Evolutionary conservation across 1,139 yeast species (phyloP).

Genomic region (Sporopachydermia cereana): DNA sequence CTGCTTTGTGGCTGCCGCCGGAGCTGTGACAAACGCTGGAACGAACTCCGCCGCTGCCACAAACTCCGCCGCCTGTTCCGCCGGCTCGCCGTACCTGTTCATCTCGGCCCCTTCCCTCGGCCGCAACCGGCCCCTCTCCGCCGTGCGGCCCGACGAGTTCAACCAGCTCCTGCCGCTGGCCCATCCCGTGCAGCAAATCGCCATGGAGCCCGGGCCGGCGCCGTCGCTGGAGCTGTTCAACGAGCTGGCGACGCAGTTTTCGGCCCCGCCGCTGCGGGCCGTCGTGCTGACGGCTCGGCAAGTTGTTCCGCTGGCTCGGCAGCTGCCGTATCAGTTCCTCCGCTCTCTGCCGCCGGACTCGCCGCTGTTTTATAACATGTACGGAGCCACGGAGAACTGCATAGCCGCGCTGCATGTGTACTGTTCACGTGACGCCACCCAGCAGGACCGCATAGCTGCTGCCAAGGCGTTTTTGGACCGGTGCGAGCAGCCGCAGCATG

Average conservation of each 20-base stretch:
- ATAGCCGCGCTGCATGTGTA: conserved; percentile 66
- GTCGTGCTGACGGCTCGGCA: conserved; percentile 79
- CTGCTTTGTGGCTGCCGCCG: conserved; percentile 8
- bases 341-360: conserved; percentile 56
- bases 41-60: conserved; percentile 6
- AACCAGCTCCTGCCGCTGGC: conserved; percentile 75
- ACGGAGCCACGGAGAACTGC: conserved; percentile 70
- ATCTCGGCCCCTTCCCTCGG: conserved; percentile 7
- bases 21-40: conserved; percentile 1
- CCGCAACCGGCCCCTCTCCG: conserved; percentile 17
- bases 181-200: conserved; percentile 17
- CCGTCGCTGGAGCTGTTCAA: conserved; percentile 12
- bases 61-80: conserved; percentile 5
- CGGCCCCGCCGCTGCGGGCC: conserved; percentile 71
- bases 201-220: conserved; percentile 12
- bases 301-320: conserved; percentile 60
- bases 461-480: conserved; percentile 5
- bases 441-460: conserved; percentile 3
- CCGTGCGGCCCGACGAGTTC: conserved; percentile 33
- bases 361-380: conserved; percentile 37
- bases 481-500: conserved; percentile 8
- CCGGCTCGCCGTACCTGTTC: conserved; percentile 5
- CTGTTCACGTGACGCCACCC: conserved; percentile 6
- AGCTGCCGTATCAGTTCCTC: conserved; percentile 70
- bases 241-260: conserved; percentile 41